A percentile compares a stretch with the other conserved stretches of the same genome.
Evolutionary conservation across 2,329 filamentous ascomycete genomes (phyloP).

Genomic region (Colletotrichum filicis): DNA sequence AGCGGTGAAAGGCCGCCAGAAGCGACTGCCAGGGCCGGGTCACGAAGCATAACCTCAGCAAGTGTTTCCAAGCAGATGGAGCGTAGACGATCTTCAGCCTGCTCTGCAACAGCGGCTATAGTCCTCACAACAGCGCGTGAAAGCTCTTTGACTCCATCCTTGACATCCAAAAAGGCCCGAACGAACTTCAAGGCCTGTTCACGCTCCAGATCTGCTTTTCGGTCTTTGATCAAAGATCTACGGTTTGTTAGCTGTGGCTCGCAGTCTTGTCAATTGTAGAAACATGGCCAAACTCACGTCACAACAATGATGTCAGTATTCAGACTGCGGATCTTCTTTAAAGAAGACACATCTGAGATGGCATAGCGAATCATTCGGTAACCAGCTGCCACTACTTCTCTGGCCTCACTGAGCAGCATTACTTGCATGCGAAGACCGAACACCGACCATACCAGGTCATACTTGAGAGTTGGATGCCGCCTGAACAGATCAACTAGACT

Average conservation of each 20-base stretch:
- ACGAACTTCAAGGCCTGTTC: conserved; percentile 98
- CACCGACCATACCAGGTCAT: conserved; percentile 94
- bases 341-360: conserved; percentile 89
- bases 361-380: conserved; percentile 95
- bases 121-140: conserved; percentile 89
- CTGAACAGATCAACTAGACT: conserved; percentile 97
- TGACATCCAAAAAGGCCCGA: conserved; percentile 93
- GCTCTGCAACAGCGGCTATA: conserved; percentile 90
- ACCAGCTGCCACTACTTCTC: conserved; percentile 94
- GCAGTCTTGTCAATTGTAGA: not conserved
- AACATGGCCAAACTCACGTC: conserved; percentile 56
- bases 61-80: conserved; percentile 94
- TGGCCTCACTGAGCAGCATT: conserved; percentile 94
- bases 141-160: conserved; percentile 88
- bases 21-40: conserved; percentile 82
- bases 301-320: conserved; percentile 96
- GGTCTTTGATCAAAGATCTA: conserved; percentile 90
- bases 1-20: conserved; percentile 87
- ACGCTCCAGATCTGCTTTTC: conserved; percentile 95
- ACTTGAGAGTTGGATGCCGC: conserved; percentile 90
- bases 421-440: conserved; percentile 95
- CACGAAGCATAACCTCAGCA: conserved; percentile 88
- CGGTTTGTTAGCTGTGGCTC: conserved; percentile 15
- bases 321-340: conserved; percentile 86
- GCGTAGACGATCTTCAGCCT: conserved; percentile 85